Evolutionary conservation across 2,329 filamentous ascomycete genomes (phyloP).

Genomic region (Phyllosticta citriasiana): DNA sequence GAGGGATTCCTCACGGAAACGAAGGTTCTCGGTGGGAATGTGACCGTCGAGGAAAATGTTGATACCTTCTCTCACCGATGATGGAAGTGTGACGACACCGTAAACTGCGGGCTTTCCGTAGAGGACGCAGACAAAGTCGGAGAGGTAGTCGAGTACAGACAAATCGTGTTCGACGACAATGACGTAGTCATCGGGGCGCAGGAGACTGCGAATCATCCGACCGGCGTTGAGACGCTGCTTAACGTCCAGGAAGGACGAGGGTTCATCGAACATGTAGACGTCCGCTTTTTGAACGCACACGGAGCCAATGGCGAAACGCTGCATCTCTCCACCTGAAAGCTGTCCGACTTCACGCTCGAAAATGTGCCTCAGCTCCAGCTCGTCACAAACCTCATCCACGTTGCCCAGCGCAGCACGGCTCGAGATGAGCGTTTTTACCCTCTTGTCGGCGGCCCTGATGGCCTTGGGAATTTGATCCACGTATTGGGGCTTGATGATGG

Average conservation of each 20-base stretch:
- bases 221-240: conserved; percentile 95
- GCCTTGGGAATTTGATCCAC: conserved; percentile 96
- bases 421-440: conserved; percentile 69
- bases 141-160: conserved; percentile 96
- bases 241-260: conserved; percentile 97
- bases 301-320: conserved; percentile 93
- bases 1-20: conserved; percentile 93
- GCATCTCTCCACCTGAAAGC: conserved; percentile 93
- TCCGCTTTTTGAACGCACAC: conserved; percentile 94
- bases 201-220: conserved; percentile 81
- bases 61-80: conserved; percentile 97
- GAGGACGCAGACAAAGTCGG: conserved; percentile 94
- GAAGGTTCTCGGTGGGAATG: conserved; percentile 95
- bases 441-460: conserved; percentile 70
- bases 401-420: conserved; percentile 69
- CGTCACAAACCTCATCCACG: conserved; percentile 69
- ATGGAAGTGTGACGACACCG: conserved; percentile 90
- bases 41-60: conserved; percentile 98
- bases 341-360: conserved; percentile 82
- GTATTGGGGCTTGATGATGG: conserved; percentile 98
- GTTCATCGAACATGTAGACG: conserved; percentile 97
- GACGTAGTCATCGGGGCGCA: conserved; percentile 84
- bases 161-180: conserved; percentile 99
- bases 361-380: conserved; percentile 80
- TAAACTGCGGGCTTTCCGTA: conserved; percentile 95